Conservation (phyloP, 1,284 basidiomycete genomes). For the Leccinum pallidistipes region DNA sequence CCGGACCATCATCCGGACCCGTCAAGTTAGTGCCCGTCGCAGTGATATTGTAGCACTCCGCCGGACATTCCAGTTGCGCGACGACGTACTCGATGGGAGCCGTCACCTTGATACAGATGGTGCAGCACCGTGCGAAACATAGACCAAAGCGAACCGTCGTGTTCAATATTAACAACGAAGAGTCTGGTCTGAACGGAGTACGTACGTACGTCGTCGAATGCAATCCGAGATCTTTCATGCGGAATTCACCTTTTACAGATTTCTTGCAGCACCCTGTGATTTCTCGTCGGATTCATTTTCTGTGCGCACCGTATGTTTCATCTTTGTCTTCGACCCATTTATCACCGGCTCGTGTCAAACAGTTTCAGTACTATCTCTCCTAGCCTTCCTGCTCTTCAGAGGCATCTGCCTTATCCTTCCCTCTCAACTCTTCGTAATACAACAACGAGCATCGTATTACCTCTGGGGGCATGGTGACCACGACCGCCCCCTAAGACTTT, state of each 20-base stretch:
- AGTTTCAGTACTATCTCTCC: slow-evolving; percentile 32
- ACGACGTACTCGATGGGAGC: no score
- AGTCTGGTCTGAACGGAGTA: no score
- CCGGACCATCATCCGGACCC: slow-evolving; percentile 8
- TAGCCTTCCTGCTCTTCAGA: slow-evolving; percentile 30
- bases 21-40: slow-evolving; percentile 15
- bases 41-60: slow-evolving; percentile 11
- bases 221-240: no score
- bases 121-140: no score
- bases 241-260: no score
- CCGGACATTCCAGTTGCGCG: no score
- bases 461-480: slow-evolving; percentile 32
- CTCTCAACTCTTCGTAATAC: slow-evolving; percentile 30
- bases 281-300: slow-evolving; percentile 36
- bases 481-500: slow-evolving; percentile 29
- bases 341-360: background rate
- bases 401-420: slow-evolving; percentile 31
- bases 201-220: no score
- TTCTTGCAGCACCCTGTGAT: no score
- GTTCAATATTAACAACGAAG: no score
- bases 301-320: slow-evolving; percentile 37
- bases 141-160: no score
- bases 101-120: no score
- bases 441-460: slow-evolving; percentile 35
- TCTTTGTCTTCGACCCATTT: background rate